Percentiles rank a stretch among this genome's conserved stretches.
phyloP scores from a whole-genome alignment of 495 filamentous ascomycete species.

The Penicillium egyptiacum region DNA sequence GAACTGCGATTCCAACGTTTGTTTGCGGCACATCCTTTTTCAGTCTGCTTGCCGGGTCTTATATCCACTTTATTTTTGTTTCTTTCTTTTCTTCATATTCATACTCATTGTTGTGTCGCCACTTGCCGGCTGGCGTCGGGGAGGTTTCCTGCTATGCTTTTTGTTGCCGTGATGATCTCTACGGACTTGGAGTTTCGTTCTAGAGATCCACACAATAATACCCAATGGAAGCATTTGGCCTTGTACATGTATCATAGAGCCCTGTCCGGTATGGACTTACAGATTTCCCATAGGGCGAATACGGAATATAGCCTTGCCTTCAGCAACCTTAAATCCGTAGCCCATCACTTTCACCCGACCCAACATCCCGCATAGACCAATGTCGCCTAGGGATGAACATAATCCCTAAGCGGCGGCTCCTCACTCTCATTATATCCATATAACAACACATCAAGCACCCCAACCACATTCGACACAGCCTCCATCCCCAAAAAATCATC shows the following conservation, averaged over 20 bases:
- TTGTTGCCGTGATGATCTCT: conserved; percentile 12
- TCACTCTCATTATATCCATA: conserved; percentile 2
- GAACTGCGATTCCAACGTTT: conserved; percentile 17
- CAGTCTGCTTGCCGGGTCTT: conserved; percentile 18
- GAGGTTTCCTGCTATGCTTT: conserved; percentile 8
- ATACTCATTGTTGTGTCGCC: neutral
- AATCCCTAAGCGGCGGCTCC: conserved; percentile 12
- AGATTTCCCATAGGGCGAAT: neutral
- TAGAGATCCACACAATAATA: conserved; percentile 25
- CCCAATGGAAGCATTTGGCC: conserved; percentile 24
- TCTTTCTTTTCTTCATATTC: conserved; percentile 4
- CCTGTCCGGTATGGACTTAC: neutral
- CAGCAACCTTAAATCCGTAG: neutral
- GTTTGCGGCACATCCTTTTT: conserved; percentile 12
- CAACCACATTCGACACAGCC: conserved; percentile 10
- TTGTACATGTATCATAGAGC: conserved; percentile 13
- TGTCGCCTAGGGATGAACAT: neutral
- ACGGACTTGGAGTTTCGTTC: neutral
- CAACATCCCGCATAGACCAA: neutral
- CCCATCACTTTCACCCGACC: no score
- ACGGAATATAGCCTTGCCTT: neutral
- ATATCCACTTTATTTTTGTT: conserved; percentile 26
- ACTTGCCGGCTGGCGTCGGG: conserved; percentile 6
- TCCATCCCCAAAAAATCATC: conserved; percentile 39
- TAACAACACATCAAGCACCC: conserved; percentile 9